Conservation (phyloP, 1,284 basidiomycete genomes). For the Ganoderma multipileum region DNA sequence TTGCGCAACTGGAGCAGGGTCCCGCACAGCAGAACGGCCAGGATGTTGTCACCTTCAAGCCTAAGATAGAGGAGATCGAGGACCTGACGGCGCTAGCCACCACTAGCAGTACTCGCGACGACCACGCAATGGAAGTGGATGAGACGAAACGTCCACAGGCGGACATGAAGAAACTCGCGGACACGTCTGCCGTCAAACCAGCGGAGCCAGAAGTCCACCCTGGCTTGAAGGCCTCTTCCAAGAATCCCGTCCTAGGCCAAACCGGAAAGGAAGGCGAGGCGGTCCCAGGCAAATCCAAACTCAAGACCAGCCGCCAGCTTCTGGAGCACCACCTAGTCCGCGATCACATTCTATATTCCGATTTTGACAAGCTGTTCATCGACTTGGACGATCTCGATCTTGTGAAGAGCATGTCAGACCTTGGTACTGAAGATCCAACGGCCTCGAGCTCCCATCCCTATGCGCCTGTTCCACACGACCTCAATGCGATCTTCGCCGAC, state of each 20-base stretch:
- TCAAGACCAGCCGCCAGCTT: constrained; percentile 53
- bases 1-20: constrained; percentile 45
- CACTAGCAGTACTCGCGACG: constrained; percentile 12
- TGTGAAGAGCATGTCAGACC: constrained; percentile 46
- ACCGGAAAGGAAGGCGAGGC: constrained; percentile 29
- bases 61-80: constrained; percentile 71
- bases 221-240: constrained; percentile 38
- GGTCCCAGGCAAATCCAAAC: constrained; percentile 43
- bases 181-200: constrained; percentile 7
- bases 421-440: constrained; percentile 43
- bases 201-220: constrained; percentile 22
- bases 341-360: constrained; percentile 64
- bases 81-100: constrained; percentile 55
- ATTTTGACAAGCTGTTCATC: constrained; percentile 64
- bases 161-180: constrained; percentile 5
- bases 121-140: constrained; percentile 47
- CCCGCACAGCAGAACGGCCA: constrained; percentile 33
- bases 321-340: constrained; percentile 64
- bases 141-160: constrained; percentile 14
- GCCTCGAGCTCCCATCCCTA: constrained; percentile 14
- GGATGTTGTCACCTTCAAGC: constrained; percentile 48
- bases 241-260: constrained; percentile 56
- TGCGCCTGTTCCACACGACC: constrained; percentile 43
- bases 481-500: constrained; percentile 40
- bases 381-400: constrained; percentile 51